Base-by-base conservation (phyloP, 805 yeast genomes). In the Tetrapisispora namnaoensis region DNA sequence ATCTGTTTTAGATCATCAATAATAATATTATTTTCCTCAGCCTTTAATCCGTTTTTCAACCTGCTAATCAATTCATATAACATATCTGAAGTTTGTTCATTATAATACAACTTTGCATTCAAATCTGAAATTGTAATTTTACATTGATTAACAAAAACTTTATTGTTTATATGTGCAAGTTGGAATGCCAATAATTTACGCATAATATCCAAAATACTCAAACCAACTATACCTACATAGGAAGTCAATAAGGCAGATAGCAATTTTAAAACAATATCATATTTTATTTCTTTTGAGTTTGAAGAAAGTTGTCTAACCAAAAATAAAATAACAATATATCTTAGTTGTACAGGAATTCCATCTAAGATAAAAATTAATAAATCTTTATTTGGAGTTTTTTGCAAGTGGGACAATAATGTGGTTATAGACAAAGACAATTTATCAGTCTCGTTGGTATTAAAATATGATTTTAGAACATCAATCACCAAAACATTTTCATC, bases 61-160 rank as follows among this genome's bases (percentile, higher is more conserved):
- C 61, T 76, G 18, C 74, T 55, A 39, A 82, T 66, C 16, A 89
- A 70, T 50, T 85, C 95, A 28, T 79, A 76, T 18, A 89, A 70
- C 70, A 91, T 82, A 62, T 90, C 97, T 16, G 82, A 75, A 5
- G 84, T 78, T 64, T 93, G 99, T 55, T 88, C 95, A 51, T 82
- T 82, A 62, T 91, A 91, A 58, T 89, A 89, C 13, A 82, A 76
- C 62, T 89, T 95, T 2, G 79, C 75, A 1, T 89, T 80, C 47
- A 91, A 71, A 50, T 83, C 81, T 50, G 82, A 78, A 48, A 90
- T 77, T 24, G 89, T 78, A 21, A 69, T 68, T 1, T 80, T 67
- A 56, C 80, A 81, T 56, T 75, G 64, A 43, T 58, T 42, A 58
- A 76, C 57, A 59, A 76, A 54, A 45, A 66, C 51, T 37, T 37